phyloP scores from a whole-genome alignment of 768 basidiomycete genomes.

The Guyanaporus albipodus region DNA sequence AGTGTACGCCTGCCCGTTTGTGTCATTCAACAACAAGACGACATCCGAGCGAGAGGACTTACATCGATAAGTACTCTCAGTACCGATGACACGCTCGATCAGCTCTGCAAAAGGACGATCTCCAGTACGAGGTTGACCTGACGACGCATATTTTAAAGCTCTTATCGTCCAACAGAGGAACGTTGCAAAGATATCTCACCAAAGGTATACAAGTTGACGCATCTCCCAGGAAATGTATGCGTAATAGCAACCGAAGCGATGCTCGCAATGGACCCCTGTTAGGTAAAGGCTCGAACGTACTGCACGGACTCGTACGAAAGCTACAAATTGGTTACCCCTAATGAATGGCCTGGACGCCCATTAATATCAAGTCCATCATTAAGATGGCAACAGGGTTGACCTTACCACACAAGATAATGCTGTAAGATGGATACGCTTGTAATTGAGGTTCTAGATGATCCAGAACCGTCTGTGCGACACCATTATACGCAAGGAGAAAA shows the following conservation, averaged over 20 bases:
- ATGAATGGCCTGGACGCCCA: conserved; percentile 35
- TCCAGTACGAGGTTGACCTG: conserved; percentile 51
- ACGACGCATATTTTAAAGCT: background rate
- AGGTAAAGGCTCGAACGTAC: conserved; percentile 4
- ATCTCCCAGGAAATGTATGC: conserved; percentile 26
- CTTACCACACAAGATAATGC: conserved; percentile 32
- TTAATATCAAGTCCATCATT: conserved; percentile 1
- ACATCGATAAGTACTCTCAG: conserved; percentile 41
- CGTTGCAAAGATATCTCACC: conserved; percentile 28
- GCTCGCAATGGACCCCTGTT: conserved; percentile 37
- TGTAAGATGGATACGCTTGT: conserved; percentile 31
- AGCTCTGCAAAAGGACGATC: conserved; percentile 38
- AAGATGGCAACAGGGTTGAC: background rate
- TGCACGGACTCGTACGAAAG: background rate
- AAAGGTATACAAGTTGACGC: conserved; percentile 40
- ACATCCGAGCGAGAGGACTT: background rate
- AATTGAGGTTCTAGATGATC: conserved; percentile 29
- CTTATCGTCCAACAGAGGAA: background rate
- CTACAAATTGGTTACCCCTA: conserved; percentile 29
- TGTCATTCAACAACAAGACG: background rate
- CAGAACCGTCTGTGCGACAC: conserved; percentile 31
- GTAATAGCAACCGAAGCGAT: conserved; percentile 35
- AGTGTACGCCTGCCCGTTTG: conserved; percentile 38
- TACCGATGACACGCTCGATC: conserved; percentile 37
- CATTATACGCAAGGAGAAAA: conserved; percentile 35